Conservation (phyloP, 148 eudicot genomes). For the Heliosperma pusillum region DNA sequence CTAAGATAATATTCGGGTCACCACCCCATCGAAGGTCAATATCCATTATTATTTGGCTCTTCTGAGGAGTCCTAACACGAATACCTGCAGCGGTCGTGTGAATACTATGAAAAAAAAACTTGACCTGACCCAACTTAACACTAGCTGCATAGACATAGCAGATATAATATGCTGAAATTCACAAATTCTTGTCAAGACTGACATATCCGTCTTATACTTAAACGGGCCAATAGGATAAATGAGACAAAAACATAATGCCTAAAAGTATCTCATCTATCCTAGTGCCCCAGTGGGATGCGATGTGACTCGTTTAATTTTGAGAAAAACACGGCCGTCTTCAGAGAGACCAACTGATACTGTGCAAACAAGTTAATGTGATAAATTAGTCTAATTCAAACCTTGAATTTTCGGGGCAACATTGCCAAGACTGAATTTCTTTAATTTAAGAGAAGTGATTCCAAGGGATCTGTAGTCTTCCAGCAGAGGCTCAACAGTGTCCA, state of each 20-base stretch:
- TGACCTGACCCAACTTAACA: too few relatives aligned
- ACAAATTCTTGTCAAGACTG: too few relatives aligned
- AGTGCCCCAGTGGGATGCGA: too few relatives aligned
- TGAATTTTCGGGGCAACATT: slow-evolving; percentile 95
- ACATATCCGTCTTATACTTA: too few relatives aligned
- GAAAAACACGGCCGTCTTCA: too few relatives aligned
- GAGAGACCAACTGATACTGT: too few relatives aligned
- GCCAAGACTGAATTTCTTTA: slow-evolving; percentile 88
- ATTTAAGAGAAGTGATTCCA: slow-evolving; percentile 86
- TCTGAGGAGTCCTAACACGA: slow-evolving; percentile 87
- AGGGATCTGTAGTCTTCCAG: slow-evolving; percentile 91
- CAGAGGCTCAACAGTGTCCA: slow-evolving; percentile 92
- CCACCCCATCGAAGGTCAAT: slow-evolving; percentile 98
- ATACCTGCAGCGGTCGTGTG: slow-evolving; percentile 55
- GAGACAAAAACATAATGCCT: too few relatives aligned
- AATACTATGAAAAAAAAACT: background rate
- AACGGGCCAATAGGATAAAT: too few relatives aligned
- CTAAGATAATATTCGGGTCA: slow-evolving; percentile 76
- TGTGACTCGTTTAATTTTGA: too few relatives aligned
- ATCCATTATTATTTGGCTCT: slow-evolving; percentile 91
- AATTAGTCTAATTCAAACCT: slow-evolving; percentile 41
- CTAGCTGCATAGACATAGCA: too few relatives aligned
- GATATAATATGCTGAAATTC: too few relatives aligned
- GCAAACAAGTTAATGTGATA: background rate
- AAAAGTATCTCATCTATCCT: too few relatives aligned